phyloP scores from a whole-genome alignment of 306 rosid genomes.

The apple (Malus domestica) region ASM211411v1 NC_041802.1:28877501-28878000 shows the following conservation, averaged over 20 bases:
- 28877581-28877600: too few species aligned
- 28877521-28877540: too few species aligned
- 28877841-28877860: neutral
- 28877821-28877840: slow-evolving; percentile 4
- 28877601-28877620: neutral
- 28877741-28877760: neutral
- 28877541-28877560: too few species aligned
- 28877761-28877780: neutral
- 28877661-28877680: neutral
- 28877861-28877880: slow-evolving; percentile 1
- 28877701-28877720: neutral
- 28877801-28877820: neutral
- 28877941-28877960: slow-evolving; percentile 14
- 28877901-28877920: neutral
- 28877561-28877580: too few species aligned
- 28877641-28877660: neutral
- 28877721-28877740: neutral
- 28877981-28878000: slow-evolving; percentile 6
- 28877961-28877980: slow-evolving; percentile 11
- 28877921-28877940: slow-evolving; percentile 6
- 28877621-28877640: neutral
- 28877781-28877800: neutral
- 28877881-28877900: slow-evolving; percentile 1
- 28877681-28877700: neutral
- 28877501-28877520: too few species aligned